phyloP scores from a whole-genome alignment of 495 filamentous ascomycete species.

The Hypoxylon trugodes region DNA sequence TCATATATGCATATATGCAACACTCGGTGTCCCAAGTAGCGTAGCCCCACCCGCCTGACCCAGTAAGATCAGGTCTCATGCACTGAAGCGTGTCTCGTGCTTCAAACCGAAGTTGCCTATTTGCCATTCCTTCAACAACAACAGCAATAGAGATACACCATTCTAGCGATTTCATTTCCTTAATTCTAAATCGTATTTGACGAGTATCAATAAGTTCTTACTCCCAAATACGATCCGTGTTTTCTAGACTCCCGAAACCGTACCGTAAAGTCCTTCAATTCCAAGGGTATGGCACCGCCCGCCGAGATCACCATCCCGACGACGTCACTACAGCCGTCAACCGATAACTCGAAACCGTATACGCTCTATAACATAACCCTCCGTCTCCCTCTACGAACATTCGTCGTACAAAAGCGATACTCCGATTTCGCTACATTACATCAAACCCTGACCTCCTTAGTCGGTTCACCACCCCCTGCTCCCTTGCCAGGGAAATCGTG shows the following conservation, averaged over 20 bases:
- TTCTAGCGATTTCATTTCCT: background rate
- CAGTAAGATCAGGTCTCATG: conserved; percentile 15
- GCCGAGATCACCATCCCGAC: conserved; percentile 84
- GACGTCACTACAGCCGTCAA: conserved; percentile 64
- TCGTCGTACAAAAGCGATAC: conserved; percentile 91
- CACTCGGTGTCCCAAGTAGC: background rate
- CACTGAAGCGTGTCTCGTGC: conserved; percentile 34
- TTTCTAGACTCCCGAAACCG: conserved; percentile 1
- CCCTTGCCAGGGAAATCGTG: conserved; percentile 84
- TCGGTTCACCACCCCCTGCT: conserved; percentile 65
- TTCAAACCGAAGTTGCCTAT: conserved; percentile 9
- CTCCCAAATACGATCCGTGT: background rate
- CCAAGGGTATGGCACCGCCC: conserved; percentile 70
- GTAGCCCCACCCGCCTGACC: conserved; percentile 13
- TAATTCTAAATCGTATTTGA: background rate
- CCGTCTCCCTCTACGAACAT: conserved; percentile 85
- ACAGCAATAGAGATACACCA: conserved; percentile 1
- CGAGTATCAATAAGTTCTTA: background rate
- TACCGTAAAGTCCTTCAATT: conserved; percentile 1
- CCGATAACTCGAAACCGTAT: conserved; percentile 71
- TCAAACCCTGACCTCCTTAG: conserved; percentile 67
- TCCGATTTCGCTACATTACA: conserved; percentile 88
- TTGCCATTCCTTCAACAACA: conserved; percentile 9
- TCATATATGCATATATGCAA: conserved; percentile 5
- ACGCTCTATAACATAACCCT: conserved; percentile 93